Base-by-base conservation (phyloP, 2,329 filamentous ascomycete species). In the Fusarium nurragi region DNA sequence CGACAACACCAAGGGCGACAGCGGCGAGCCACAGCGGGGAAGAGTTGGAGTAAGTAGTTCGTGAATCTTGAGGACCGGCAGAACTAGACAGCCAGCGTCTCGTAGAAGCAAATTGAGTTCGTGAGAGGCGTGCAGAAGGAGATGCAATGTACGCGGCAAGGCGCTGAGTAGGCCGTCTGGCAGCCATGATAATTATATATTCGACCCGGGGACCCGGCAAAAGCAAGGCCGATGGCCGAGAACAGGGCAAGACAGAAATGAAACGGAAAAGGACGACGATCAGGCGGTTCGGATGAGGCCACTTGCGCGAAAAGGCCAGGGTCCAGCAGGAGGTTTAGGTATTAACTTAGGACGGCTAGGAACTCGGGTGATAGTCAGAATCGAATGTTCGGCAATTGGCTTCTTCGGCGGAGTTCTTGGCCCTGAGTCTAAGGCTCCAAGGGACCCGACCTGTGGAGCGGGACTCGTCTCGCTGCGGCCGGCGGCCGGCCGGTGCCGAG, bases 1-100 rank as follows among this genome's bases (percentile, higher is more conserved):
- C 79, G 40, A 83, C 78, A 65, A 86, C 79, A 58, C 83, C 81
- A 49, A 88, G 68, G 57, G 83, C 81, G 46, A 76, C 74, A 34
- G 77, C 78, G 45, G 76, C 75, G 67, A 78, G 67, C 67, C 73
- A 74, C 49, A 76, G 25, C 21, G 69, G 47, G 22, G 65, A 55
- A 34, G 56, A 67, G 44, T 64, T 58, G 14, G 59, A 62, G 19
- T 64, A 60, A 45, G 63, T 44, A 50, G 55, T 55, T 47, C 63
- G 65, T 36, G 64, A 67, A 60, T 64, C 45, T 57, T 56, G 56
- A 28, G 64, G 60, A 43, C 54, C 39, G 37, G 65, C 54, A 28
- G 73, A 71, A 46, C 50, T 70, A 32, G 74, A 74, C 49, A 67
- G 62, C 54, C 69, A 69, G 57, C 67, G 68, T 59, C 69, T 67